Base-by-base conservation (phyloP, 2,329 filamentous ascomycete species). In the Fusarium hainanense region DNA sequence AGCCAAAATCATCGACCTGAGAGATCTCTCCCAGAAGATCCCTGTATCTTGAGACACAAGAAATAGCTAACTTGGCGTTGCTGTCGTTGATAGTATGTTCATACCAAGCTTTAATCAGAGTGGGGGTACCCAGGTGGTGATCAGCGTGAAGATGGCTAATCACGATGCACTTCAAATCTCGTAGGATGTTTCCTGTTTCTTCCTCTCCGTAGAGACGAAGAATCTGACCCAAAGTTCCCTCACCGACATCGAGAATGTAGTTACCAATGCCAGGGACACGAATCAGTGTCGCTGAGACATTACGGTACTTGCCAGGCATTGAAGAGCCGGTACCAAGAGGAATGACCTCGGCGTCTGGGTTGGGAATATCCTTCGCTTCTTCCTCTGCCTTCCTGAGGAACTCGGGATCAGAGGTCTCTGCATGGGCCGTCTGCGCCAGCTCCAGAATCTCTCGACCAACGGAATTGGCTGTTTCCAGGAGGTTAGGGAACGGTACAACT, bases 61-160 rank as follows among this genome's bases (percentile, higher is more conserved):
- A 87, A 40, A 98, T 81, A 51, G 88, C 84, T 11, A 97, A 84
- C 47, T 83, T 85, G 62, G 74, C 78, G 8, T 75, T 82, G 49
- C 66, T 72, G n/a, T 74, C 64, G 42, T 80, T 71, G 11, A 81
- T 66, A 42, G 81, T 86, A 67, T 81, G 82, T 44, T 89, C 85
- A 57, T 93, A 89, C 93, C 94, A 97, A 8, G 92, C 92, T 74
- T 88, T 90, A 75, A 98, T 88, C n/a, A 98, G 83, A 8, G 90
- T 88, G n/a, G 88, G 85, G 2, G 90, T 92, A 28, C 96, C 96
- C 21, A 99, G 87, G 77, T 98, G 96, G 80, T 99, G 96, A 81
- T 99, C 96, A 7, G 96, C 96, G 79, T 99, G 96, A 67, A 97
- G 84, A 81, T 99, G 96, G 79, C 93, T 97, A 80, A 99, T 96